A percentile compares a stretch with the other conserved stretches of the same genome.
Conservation (phyloP, 2,329 filamentous ascomycete genomes). For the Xylariaceae sp. region DNA sequence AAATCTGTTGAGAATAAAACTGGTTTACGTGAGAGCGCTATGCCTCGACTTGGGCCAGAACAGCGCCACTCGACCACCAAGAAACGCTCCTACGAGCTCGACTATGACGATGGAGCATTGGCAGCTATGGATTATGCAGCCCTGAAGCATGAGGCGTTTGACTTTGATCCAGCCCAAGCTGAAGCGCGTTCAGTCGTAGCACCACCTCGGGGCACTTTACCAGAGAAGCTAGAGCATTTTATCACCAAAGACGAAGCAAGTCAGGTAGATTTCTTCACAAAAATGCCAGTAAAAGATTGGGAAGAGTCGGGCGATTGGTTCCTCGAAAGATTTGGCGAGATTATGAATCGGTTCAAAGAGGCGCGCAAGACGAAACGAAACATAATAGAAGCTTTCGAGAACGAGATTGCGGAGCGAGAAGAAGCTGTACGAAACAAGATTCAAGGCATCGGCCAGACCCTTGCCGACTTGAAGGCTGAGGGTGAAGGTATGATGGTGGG, state of each 20-base stretch:
- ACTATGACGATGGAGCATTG: conserved; percentile 64
- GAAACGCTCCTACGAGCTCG: conserved; percentile 45
- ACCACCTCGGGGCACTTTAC: conserved; percentile 48
- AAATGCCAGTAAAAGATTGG: conserved; percentile 63
- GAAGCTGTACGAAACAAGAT: conserved; percentile 59
- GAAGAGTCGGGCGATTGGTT: conserved; percentile 67
- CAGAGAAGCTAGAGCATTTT: conserved; percentile 56
- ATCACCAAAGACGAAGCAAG: conserved; percentile 48
- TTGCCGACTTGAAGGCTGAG: conserved; percentile 61
- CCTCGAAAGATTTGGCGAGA: conserved; percentile 56
- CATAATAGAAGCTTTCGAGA: conserved; percentile 58
- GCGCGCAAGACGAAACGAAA: conserved; percentile 57
- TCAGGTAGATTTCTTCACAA: conserved; percentile 57
- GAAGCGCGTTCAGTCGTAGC: conserved; percentile 44
- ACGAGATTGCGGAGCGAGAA: conserved; percentile 60
- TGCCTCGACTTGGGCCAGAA: conserved; percentile 35
- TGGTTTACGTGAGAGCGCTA: conserved; percentile 34
- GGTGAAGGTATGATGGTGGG: conserved; percentile 59
- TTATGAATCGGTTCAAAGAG: conserved; percentile 56
- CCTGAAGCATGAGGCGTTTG: conserved; percentile 59
- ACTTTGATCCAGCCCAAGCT: conserved; percentile 60
- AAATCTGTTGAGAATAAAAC: conserved; percentile 28
- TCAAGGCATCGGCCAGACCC: conserved; percentile 60
- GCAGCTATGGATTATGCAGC: conserved; percentile 59
- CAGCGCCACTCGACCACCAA: conserved; percentile 32